Percentiles rank a stretch among this genome's conserved stretches.
Conservation (phyloP, 495 filamentous ascomycete species). For the Cercophora newfieldiana region DNA sequence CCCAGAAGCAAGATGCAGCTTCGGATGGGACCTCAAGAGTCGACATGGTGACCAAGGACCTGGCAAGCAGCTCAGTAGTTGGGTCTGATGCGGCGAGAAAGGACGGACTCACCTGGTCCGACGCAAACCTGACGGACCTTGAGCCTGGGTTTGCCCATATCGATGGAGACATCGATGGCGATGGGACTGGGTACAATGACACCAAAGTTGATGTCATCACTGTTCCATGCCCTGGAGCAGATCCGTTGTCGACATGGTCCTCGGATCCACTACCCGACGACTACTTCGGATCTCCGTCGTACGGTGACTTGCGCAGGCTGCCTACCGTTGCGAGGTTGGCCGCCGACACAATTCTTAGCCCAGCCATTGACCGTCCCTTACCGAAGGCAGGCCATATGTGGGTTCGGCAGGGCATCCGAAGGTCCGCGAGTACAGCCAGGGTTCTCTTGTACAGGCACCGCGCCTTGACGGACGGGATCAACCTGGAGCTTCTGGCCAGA, state of each 20-base stretch:
- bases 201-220: constrained; percentile 50
- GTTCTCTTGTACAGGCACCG: constrained; percentile 60
- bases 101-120: background rate
- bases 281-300: constrained; percentile 32
- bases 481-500: constrained; percentile 49
- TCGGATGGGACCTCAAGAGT: background rate
- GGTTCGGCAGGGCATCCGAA: constrained; percentile 44
- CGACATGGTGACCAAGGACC: background rate
- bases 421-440: constrained; percentile 43
- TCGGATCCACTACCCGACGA: constrained; percentile 37
- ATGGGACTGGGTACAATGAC: constrained; percentile 44
- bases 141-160: constrained; percentile 43
- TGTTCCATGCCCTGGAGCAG: constrained; percentile 48
- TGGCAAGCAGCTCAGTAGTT: background rate
- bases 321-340: constrained; percentile 32
- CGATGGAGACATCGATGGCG: constrained; percentile 44
- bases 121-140: constrained; percentile 1
- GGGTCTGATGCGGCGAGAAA: background rate
- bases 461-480: constrained; percentile 46
- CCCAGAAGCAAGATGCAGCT: background rate
- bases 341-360: constrained; percentile 30
- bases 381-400: constrained; percentile 35
- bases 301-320: constrained; percentile 19
- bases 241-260: constrained; percentile 46
- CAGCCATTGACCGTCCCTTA: constrained; percentile 32